These are phyloP conservation scores for Colletotrichum sp. DNA, from an alignment of 2,329 filamentous ascomycete genomes.

Conservation along the genomic window DNA sequence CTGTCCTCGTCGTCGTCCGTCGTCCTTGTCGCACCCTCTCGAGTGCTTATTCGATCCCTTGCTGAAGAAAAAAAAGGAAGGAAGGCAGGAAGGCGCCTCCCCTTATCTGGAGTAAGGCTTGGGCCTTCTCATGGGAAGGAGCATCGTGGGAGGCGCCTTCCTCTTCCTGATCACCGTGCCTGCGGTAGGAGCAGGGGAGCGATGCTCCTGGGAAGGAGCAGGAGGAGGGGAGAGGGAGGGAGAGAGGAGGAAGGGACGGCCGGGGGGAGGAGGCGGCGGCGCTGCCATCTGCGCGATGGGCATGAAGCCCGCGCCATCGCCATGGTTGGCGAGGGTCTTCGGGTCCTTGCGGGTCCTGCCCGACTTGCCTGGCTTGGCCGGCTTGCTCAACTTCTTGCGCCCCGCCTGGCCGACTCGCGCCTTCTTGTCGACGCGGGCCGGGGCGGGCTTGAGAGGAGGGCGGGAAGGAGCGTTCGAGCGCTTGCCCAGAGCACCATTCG, in stretches of 20 bases:
- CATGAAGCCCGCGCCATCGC: not conserved
- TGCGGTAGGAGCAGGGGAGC: not conserved
- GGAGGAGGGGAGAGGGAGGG: not conserved
- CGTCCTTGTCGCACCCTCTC: not conserved
- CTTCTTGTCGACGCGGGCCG: not conserved
- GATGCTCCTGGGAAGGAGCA: not conserved
- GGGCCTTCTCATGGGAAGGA: not conserved
- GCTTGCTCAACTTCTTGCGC: not conserved
- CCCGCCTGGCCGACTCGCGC: not conserved
- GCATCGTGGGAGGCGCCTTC: not conserved
- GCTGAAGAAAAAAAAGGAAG: not conserved
- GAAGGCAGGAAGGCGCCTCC: not conserved
- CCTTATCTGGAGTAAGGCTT: not conserved
- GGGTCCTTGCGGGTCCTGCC: not conserved
- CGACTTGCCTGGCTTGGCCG: not conserved
- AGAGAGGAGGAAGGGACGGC: not conserved
- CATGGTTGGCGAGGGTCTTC: not conserved
- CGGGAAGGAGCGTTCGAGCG: not conserved
- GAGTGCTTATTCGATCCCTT: not conserved
- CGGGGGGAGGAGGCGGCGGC: not conserved
- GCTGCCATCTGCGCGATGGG: not conserved
- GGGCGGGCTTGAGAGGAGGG: not conserved
- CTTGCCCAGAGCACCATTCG: not conserved
- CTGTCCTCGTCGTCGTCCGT: not conserved
- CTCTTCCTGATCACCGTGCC: not conserved